Evolutionary conservation across 2,329 filamentous ascomycete genomes (phyloP).

Genomic region (Didymella sp.): DNA sequence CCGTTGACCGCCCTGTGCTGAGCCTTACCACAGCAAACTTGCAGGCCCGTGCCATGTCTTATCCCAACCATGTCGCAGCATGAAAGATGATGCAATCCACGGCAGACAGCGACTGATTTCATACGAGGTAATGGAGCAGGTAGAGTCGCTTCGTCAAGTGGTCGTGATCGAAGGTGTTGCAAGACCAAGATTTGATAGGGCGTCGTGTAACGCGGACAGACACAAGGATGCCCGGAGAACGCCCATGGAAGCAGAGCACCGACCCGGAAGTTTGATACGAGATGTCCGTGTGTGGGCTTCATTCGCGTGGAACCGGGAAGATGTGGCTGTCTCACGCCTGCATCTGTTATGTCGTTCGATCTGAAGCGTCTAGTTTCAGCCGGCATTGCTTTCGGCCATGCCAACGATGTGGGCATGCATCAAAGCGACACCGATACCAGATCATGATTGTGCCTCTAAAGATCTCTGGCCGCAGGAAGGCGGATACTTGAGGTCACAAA

Average conservation of each 20-base stretch:
- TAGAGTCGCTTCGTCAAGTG: not conserved
- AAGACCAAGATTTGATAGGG: not conserved
- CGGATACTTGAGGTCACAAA: not conserved
- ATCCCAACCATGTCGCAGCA: not conserved
- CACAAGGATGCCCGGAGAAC: not conserved
- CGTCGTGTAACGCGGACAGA: not conserved
- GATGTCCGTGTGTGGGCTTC: not conserved
- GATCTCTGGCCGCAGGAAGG: not conserved
- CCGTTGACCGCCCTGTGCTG: not conserved
- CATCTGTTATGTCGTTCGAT: not conserved
- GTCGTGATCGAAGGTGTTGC: not conserved
- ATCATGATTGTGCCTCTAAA: not conserved
- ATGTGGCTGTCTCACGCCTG: not conserved
- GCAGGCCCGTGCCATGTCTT: constrained; percentile 1
- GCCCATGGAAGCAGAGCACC: not conserved
- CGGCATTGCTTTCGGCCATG: not conserved
- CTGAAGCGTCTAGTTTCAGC: constrained; percentile 2
- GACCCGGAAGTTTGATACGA: not conserved
- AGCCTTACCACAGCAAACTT: constrained; percentile 7
- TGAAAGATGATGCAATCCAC: not conserved
- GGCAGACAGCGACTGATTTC: not conserved
- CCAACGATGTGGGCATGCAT: not conserved
- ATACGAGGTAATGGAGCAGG: not conserved
- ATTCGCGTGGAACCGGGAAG: not conserved
- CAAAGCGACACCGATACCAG: not conserved